A percentile compares a stretch with the other conserved stretches of the same genome.
Evolutionary conservation across 352 stramenopile genomes (phyloP).

Genomic region (Phytophthora macrochlamydospora): DNA sequence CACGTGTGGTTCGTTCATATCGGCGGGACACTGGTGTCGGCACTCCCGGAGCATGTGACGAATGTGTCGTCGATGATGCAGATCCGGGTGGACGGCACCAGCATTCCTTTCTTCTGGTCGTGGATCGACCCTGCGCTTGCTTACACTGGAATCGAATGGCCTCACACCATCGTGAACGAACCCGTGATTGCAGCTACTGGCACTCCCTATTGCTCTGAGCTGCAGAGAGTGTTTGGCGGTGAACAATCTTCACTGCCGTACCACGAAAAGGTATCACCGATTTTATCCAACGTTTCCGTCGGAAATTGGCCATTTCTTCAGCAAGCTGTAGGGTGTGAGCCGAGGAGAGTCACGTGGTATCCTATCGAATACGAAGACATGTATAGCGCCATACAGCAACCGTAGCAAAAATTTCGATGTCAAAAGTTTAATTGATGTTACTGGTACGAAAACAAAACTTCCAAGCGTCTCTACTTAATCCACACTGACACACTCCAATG

Average conservation of each 20-base stretch:
- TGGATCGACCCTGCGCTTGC: slow-evolving; percentile 16
- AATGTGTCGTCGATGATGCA: slow-evolving; percentile 6
- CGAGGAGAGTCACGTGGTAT: not conserved
- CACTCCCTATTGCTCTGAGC: slow-evolving; percentile 13
- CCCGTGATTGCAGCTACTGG: slow-evolving; percentile 9
- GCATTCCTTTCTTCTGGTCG: slow-evolving; percentile 22
- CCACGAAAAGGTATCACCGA: not conserved
- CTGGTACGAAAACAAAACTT: no score
- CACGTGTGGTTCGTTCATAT: slow-evolving; percentile 13
- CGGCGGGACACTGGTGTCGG: slow-evolving; percentile 17
- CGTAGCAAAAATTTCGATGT: not conserved
- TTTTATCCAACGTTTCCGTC: not conserved
- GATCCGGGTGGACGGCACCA: slow-evolving; percentile 17
- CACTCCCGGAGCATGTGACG: slow-evolving; percentile 3
- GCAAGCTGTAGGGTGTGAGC: slow-evolving; percentile 5
- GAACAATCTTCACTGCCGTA: not conserved
- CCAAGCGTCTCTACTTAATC: no score
- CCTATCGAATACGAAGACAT: slow-evolving; percentile 3
- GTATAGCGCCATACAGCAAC: not conserved
- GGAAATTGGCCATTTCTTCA: slow-evolving; percentile 5
- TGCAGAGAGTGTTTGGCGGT: slow-evolving; percentile 5
- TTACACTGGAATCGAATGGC: not conserved
- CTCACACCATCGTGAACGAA: not conserved
- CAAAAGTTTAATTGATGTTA: not conserved
- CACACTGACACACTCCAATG: not conserved